phyloP scores from a whole-genome alignment of 495 filamentous ascomycete genomes.

The Talaromyces nanjingensis region DNA sequence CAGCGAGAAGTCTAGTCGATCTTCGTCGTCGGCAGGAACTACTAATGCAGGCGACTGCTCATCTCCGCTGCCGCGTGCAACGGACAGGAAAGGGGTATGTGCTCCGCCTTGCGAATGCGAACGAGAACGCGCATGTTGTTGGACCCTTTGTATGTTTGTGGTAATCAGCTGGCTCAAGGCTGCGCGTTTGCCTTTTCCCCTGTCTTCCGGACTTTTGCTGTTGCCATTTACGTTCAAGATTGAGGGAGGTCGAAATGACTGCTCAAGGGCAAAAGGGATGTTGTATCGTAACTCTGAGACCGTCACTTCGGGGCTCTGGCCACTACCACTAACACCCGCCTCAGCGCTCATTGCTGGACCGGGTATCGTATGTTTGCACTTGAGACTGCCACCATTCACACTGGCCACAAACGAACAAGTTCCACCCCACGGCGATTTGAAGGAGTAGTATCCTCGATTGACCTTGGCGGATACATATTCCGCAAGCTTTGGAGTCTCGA shows the following conservation, averaged over 20 bases:
- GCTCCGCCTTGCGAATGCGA: background rate
- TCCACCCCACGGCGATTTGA: slow-evolving; percentile 80
- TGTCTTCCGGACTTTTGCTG: slow-evolving; percentile 7
- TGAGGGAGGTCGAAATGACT: slow-evolving; percentile 5
- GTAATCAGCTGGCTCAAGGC: slow-evolving; percentile 1
- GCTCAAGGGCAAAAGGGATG: slow-evolving; percentile 45
- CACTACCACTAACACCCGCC: slow-evolving; percentile 8
- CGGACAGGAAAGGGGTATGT: background rate
- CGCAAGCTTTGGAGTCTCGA: slow-evolving; percentile 13
- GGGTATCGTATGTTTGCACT: slow-evolving; percentile 65
- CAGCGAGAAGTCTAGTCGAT: slow-evolving; percentile 60
- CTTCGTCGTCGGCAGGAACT: slow-evolving; percentile 11
- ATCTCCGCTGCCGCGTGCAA: background rate
- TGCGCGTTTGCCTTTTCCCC: background rate
- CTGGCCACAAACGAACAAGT: slow-evolving; percentile 76
- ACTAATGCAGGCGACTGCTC: background rate
- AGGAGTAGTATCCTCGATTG: slow-evolving; percentile 48
- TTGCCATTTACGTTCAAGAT: background rate
- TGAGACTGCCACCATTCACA: slow-evolving; percentile 63
- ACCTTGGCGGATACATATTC: slow-evolving; percentile 23
- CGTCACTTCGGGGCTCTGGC: slow-evolving; percentile 36
- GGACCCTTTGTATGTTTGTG: slow-evolving; percentile 9
- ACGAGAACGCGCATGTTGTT: slow-evolving; percentile 5
- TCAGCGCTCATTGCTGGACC: slow-evolving; percentile 16
- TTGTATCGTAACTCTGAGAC: slow-evolving; percentile 89